These are phyloP conservation scores for Nissolia schottii DNA, from an alignment of 306 rosid genomes.

Conservation along the genomic window DNA sequence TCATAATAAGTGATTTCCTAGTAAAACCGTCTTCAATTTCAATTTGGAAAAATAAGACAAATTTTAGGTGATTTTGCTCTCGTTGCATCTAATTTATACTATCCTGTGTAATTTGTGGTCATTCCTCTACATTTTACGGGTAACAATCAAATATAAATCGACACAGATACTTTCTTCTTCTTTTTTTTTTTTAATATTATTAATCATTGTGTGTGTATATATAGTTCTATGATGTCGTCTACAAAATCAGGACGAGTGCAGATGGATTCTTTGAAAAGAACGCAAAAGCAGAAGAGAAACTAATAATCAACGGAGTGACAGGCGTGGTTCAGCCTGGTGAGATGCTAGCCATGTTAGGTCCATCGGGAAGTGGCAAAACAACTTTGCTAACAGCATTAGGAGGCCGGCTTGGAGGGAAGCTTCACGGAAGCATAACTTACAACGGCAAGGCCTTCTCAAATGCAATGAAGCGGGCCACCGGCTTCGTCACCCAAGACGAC, in stretches of 20 bases:
- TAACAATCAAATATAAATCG: not conserved
- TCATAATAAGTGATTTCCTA: not conserved
- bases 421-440: slow-evolving; percentile 25
- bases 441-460: slow-evolving; percentile 34
- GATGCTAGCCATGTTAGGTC: slow-evolving; percentile 64
- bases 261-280: not conserved
- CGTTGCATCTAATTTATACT: not conserved
- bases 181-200: not conserved
- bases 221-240: slow-evolving; percentile 48
- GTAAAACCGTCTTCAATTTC: too few relatives aligned
- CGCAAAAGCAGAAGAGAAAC: slow-evolving; percentile 20
- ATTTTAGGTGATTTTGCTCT: not conserved
- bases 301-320: slow-evolving; percentile 40
- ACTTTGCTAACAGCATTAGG: slow-evolving; percentile 55
- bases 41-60: not conserved
- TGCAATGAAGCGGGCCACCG: slow-evolving; percentile 32
- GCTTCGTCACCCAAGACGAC: slow-evolving; percentile 66
- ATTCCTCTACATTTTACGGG: not conserved
- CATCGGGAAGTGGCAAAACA: slow-evolving; percentile 74
- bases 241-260: slow-evolving; percentile 26
- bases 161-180: too few relatives aligned
- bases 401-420: slow-evolving; percentile 35
- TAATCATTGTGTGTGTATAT: not conserved
- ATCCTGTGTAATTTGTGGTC: not conserved
- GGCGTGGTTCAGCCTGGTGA: slow-evolving; percentile 55